Base-by-base conservation (phyloP, 352 stramenopile species). In the Phytophthora fragariae region DNA sequence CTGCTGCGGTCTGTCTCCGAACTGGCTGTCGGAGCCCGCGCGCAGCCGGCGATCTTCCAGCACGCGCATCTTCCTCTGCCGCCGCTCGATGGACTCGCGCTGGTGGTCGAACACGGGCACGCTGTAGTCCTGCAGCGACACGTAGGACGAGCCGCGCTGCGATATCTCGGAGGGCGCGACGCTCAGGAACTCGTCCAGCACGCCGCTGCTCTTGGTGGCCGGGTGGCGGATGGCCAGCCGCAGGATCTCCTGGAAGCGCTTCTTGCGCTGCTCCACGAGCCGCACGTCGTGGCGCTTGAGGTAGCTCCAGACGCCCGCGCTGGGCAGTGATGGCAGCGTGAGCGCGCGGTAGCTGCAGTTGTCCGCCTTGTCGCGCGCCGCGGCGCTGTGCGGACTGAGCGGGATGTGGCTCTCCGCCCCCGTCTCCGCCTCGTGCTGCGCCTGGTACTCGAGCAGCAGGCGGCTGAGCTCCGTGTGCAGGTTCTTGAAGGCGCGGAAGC, bases 221-320 rank as follows among this genome's bases (percentile, higher is more conserved):
- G 89, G 83, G 63, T 96, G 89, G 29, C 84, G 85, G 33, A 94
- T 94, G 3, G 86, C 89, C 17, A 94, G 82, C 9, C 84, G 72
- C 14, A 96, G 72, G 59, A 96, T 96, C 76, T 94, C 86, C 53
- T 96, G 85, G 68, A 96, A 94, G 3, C 83, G 80, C 65, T 85
- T 86, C 65, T 94, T 93, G 56, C 89, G 88, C 72, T 93, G 86
- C 62, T 96, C 86, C 12, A 96, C 84, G 5, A 95, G 79, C 0
- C 84, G 80, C 27, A 91, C 80, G 62, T 96, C 89, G 52, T 96
- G 88, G 24, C 89, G 87, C 76, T 94, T 94, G 0, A 95, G 65
- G 57, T 93, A 95, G 10, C 85, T 91, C 88, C 88, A 95, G 27
- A 96, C 83, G 33, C 89, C 89, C 5, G 86, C 88, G 47, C 77